Conservation (phyloP, 176 grass and related monocot genomes). For the Chrysopogon serrulatus region DNA sequence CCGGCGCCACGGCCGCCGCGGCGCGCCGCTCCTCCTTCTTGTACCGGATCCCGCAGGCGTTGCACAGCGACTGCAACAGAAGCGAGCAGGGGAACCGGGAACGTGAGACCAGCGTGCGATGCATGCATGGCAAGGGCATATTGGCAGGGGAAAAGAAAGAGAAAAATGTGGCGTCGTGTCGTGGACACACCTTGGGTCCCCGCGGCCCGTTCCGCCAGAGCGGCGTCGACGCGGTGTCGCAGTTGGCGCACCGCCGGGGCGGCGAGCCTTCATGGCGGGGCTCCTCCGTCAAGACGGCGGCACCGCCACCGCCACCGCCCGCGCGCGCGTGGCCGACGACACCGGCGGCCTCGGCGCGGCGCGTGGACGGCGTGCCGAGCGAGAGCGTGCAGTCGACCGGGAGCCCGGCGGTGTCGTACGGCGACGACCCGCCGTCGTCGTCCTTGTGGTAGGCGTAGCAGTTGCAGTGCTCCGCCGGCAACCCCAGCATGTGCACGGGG, state of each 20-base stretch:
- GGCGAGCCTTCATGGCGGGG: not conserved
- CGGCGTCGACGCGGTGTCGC: conserved; percentile 78
- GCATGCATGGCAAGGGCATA: not conserved
- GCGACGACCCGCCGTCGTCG: not conserved
- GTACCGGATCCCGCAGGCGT: conserved; percentile 89
- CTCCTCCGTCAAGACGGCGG: not conserved
- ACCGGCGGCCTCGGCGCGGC: conserved; percentile 11
- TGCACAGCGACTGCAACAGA: conserved; percentile 68
- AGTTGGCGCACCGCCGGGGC: conserved; percentile 69
- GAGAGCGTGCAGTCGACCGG: conserved; percentile 79
- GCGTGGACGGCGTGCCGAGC: conserved; percentile 77
- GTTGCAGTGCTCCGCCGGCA: not conserved
- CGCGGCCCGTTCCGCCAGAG: conserved; percentile 83
- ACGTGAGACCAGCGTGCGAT: not conserved
- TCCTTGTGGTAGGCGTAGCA: conserved; percentile 11
- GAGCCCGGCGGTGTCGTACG: not conserved
- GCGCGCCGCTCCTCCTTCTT: conserved; percentile 85
- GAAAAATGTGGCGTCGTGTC: not conserved
- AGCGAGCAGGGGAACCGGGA: not conserved
- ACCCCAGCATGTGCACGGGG: not conserved
- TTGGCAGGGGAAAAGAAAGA: not conserved
- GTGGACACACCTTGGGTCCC: conserved; percentile 59
- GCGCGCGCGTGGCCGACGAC: not conserved
- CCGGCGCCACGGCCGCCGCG: conserved; percentile 27
- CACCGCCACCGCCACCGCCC: not conserved